These are phyloP conservation scores for Syzygium grande DNA, from an alignment of 345 rosid species.

Conservation along the genomic window DNA sequence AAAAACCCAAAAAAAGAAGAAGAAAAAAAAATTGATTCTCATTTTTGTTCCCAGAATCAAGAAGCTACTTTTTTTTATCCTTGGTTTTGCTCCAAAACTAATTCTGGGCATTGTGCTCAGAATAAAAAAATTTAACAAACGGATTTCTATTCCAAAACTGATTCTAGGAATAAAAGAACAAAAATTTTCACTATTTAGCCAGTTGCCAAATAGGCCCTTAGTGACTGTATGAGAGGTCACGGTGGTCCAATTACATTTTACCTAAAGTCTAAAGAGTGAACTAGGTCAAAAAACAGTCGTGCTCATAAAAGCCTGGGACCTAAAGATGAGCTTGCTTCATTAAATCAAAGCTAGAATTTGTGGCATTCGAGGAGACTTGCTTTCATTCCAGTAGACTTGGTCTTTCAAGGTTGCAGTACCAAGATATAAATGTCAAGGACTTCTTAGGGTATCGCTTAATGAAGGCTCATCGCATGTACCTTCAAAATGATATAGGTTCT, in stretches of 20 bases:
- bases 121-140: too few species aligned
- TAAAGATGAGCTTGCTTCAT: not conserved
- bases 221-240: not conserved
- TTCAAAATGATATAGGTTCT: not conserved
- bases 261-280: not conserved
- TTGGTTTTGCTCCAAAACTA: too few species aligned
- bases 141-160: too few species aligned
- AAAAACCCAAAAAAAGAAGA: too few species aligned
- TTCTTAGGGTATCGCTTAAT: not conserved
- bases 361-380: too few species aligned
- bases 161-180: too few species aligned
- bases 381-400: not conserved
- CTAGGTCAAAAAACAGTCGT: not conserved
- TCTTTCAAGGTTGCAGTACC: not conserved
- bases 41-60: too few species aligned
- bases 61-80: too few species aligned
- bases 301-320: not conserved
- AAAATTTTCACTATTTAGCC: too few species aligned
- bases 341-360: not conserved
- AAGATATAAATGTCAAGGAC: not conserved
- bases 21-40: too few species aligned
- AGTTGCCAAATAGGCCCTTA: too few species aligned
- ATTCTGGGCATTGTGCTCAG: too few species aligned
- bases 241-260: not conserved
- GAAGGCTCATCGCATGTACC: not conserved